phyloP scores from a whole-genome alignment of 2,329 filamentous ascomycete species.

The Talaromyces sp. region DNA sequence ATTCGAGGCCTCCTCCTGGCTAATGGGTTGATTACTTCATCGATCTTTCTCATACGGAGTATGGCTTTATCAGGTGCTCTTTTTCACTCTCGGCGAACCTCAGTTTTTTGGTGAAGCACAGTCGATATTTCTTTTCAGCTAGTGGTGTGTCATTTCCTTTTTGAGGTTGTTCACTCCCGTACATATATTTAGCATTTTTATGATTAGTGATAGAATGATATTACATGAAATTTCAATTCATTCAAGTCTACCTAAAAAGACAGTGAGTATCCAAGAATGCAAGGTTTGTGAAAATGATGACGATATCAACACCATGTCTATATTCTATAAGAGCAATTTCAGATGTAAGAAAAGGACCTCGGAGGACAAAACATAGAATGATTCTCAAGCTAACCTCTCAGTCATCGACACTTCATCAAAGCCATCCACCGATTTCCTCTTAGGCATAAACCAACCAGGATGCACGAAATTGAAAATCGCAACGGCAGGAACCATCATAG shows the following conservation, averaged over 20 bases:
- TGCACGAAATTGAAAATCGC: constrained; percentile 43
- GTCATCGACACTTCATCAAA: constrained; percentile 4
- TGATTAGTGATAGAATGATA: neutral
- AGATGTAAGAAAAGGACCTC: neutral
- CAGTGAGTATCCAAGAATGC: neutral
- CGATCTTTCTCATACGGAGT: neutral
- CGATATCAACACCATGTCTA: neutral
- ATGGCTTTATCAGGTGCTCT: neutral
- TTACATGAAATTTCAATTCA: neutral
- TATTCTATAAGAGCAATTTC: neutral
- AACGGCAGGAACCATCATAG: constrained; percentile 47
- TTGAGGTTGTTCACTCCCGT: neutral
- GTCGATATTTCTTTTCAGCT: neutral
- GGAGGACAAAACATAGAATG: neutral
- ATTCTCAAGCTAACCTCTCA: constrained; percentile 5
- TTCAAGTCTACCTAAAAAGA: neutral
- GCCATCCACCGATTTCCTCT: constrained; percentile 13
- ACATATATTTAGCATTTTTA: neutral
- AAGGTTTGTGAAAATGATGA: neutral
- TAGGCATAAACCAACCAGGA: constrained; percentile 38
- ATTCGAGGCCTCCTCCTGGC: neutral
- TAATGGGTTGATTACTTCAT: neutral
- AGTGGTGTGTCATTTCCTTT: neutral
- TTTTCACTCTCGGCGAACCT: neutral
- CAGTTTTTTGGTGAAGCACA: neutral